Evolutionary conservation across 2,329 filamentous ascomycete genomes (phyloP), one percentile per base, ranked within the genome.

Genomic region (Paecilomyces niveus): DNA sequence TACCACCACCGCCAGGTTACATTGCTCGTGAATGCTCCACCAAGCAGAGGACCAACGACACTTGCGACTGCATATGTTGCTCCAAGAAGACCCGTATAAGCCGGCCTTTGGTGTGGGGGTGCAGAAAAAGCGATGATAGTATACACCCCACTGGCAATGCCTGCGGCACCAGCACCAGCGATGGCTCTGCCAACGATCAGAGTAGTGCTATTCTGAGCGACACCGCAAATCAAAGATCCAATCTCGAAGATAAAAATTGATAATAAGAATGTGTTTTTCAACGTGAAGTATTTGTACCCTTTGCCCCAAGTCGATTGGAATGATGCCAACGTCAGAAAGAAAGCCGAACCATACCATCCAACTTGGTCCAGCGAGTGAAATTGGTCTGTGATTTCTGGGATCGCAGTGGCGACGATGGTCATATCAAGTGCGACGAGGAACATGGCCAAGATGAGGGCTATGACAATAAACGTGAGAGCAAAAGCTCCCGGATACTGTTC

Each of bases 11-110:
- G 65, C 77, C 78, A 79, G 26, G 75, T 72, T 6, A 79, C 65
- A 54, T 76, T 67, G 61, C 77, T 73, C 22, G 77, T 78, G 62
- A 79, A 78, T 32, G 72, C 74, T 58, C 76, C 76, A 56, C 75
- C 76, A 65, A 79, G 61, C 54, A 82, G 69, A 21, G 80, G 80
- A 29, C 80, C 80, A 24, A 77, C 74, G 11, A 81, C 78, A 58
- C 65, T 70, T 6, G 79, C 78, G 57, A 82, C 74, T 1, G 78
- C 77, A 62, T 79, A 81, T 71, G 81, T 80, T 54, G 72, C 74
- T 54, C 79, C 80, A 52, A 81, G 74, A 15, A 81, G 22, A 2
- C 79, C 79, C 61, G 76, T 80, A 62, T 57, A 58, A 2, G 57
- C 57, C 35, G 59, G 59, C 2, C 59, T 26, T 33, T 57, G 54